A percentile compares a stretch with the other conserved stretches of the same genome.
Evolutionary conservation across 805 yeast species (phyloP).

Genomic region (Suhomyces sp.): DNA sequence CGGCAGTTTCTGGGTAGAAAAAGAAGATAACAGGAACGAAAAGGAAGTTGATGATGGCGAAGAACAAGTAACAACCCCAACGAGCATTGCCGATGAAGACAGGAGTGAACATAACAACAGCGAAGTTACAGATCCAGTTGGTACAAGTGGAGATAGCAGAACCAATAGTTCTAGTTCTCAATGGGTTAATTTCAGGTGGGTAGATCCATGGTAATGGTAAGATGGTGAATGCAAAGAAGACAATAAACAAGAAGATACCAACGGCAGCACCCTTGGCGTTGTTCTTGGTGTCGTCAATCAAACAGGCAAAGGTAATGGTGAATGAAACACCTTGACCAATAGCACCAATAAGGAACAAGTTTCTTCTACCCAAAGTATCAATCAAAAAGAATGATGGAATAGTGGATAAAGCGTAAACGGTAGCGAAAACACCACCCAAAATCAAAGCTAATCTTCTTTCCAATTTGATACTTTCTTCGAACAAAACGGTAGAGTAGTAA

Average conservation of each 20-base stretch:
- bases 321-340: constrained; percentile 40
- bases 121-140: constrained; percentile 44
- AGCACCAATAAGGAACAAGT: constrained; percentile 43
- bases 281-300: constrained; percentile 27
- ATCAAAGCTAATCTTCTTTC: constrained; percentile 52
- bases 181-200: constrained; percentile 47
- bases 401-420: constrained; percentile 56
- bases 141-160: constrained; percentile 44
- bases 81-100: constrained; percentile 35
- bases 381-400: constrained; percentile 43
- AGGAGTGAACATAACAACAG: constrained; percentile 47
- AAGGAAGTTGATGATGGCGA: constrained; percentile 35
- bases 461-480: constrained; percentile 49
- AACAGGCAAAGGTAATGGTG: constrained; percentile 41
- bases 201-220: constrained; percentile 47
- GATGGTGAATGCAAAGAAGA: constrained; percentile 43
- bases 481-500: constrained; percentile 59
- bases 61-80: constrained; percentile 44
- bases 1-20: constrained; percentile 47
- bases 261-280: constrained; percentile 45
- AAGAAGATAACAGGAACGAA: constrained; percentile 41
- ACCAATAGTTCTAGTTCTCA: constrained; percentile 46
- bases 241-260: constrained; percentile 43
- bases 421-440: constrained; percentile 64
- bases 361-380: constrained; percentile 45